Evolutionary conservation across 768 basidiomycete species (phyloP), one percentile per base, ranked within the genome.

Genomic region (Polyporus arcularius): DNA sequence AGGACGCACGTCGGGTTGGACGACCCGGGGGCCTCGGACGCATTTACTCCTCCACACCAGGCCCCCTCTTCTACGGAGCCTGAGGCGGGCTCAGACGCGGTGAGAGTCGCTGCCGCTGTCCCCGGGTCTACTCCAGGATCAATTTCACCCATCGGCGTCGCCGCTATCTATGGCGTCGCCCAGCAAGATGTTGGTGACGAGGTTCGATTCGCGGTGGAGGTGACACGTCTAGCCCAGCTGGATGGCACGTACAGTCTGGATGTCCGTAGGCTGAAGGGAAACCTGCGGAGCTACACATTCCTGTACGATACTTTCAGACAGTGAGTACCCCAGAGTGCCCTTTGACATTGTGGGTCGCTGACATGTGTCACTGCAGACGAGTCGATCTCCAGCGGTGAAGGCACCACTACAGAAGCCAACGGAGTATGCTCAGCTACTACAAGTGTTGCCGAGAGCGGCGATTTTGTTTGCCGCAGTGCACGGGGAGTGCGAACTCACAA

Each of bases 151-250:
- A 40, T 77, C n/a, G 75, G 75, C 53, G 65, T 69, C n/a, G 83
- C 88, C 56, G 76, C 87, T 21, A 70, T 88, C 18, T 98, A 96
- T 68, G 96, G 96, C 14, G 92, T 91, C 58, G 66, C 77, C n/a
- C 71, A 80, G 4, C 84, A 90, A 66, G 97, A 98, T 70, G 85
- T 85, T 18, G 94, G 94, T 32, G 96, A 96, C 67, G 97, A 98
- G 85, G 94, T 99, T 66, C 86, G 92, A 65, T 98, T 98, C 80
- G 92, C 87, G 11, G 90, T 98, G 63, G 97, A 99, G 78, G 76
- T 99, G 63, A 98, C 96, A 48, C 79, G 91, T 68, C 80, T 99
- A 68, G 90, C 93, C 73, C 85, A 94, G 63, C 80, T 98, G 68
- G 92, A 88, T 65, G 92, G 92, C 71, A 92, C 95, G 47, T 96